Percentiles rank a stretch among this genome's conserved stretches.
phyloP scores from a whole-genome alignment of 768 basidiomycete species.

The Suillus subalutaceus region DNA sequence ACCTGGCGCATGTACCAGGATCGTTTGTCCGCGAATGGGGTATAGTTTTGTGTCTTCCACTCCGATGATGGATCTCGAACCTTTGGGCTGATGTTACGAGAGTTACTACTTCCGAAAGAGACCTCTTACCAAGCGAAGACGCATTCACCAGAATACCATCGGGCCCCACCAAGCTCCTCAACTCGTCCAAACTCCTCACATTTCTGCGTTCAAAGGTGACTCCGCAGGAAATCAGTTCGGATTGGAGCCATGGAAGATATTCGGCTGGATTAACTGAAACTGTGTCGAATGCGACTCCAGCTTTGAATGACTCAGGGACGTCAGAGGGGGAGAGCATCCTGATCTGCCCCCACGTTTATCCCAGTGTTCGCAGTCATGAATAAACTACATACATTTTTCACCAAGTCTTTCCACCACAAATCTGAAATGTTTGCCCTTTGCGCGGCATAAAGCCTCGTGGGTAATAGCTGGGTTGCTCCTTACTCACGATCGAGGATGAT shows the following conservation, averaged over 20 bases:
- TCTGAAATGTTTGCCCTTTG: conserved; percentile 21
- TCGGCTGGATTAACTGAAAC: conserved; percentile 51
- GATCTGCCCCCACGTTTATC: conserved; percentile 28
- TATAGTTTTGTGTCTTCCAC: conserved; percentile 76
- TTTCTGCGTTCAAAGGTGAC: conserved; percentile 47
- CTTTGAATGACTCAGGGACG: conserved; percentile 35
- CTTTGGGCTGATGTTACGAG: conserved; percentile 31
- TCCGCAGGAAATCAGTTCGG: conserved; percentile 39
- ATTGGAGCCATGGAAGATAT: conserved; percentile 54
- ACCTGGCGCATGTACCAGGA: conserved; percentile 72
- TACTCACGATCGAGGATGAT: neutral
- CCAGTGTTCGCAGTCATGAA: neutral
- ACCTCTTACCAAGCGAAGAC: conserved; percentile 49
- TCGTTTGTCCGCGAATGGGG: conserved; percentile 85
- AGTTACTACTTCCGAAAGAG: neutral
- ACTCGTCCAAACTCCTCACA: conserved; percentile 49
- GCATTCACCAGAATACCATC: conserved; percentile 57
- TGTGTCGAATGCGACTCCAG: conserved; percentile 48
- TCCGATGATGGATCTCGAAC: conserved; percentile 74
- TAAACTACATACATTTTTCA: conserved; percentile 37
- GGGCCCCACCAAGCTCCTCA: conserved; percentile 40
- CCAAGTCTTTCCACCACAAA: conserved; percentile 44
- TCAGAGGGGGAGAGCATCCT: conserved; percentile 34
- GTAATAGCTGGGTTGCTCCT: conserved; percentile 37
- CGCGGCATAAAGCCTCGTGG: conserved; percentile 36